Conservation (phyloP, 257 asterid genomes). For the Solanum arcanum region DNA sequence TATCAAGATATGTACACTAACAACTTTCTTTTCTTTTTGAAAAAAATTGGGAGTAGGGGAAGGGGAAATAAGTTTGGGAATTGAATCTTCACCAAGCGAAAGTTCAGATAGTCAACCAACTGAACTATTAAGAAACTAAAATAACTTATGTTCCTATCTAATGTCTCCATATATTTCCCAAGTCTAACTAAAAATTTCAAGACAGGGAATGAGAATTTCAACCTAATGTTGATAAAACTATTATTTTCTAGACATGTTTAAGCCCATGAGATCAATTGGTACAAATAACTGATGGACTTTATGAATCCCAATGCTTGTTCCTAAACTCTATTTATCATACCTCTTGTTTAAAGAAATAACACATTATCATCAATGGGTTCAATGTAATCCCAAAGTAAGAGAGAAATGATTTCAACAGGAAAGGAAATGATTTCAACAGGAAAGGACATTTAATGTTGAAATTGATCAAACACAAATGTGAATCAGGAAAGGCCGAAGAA, state of each 20-base stretch:
- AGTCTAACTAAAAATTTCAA: background rate
- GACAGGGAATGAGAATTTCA: background rate
- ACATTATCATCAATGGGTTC: background rate
- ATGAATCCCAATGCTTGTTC: background rate
- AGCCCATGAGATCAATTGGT: background rate
- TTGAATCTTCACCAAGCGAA: too few relatives aligned
- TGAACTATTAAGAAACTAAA: too few relatives aligned
- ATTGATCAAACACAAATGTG: background rate
- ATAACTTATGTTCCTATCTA: background rate
- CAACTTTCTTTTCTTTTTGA: too few relatives aligned
- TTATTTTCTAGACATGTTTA: background rate
- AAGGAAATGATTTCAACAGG: background rate
- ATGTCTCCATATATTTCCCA: background rate
- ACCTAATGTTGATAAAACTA: background rate
- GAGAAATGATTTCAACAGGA: background rate
- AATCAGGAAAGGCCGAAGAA: background rate
- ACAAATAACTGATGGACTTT: background rate
- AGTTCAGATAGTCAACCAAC: too few relatives aligned
- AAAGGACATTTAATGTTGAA: background rate
- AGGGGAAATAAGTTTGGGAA: too few relatives aligned
- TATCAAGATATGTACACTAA: too few relatives aligned
- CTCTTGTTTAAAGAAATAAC: background rate
- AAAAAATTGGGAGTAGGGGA: too few relatives aligned
- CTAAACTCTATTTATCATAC: background rate
- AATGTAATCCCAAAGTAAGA: background rate